Base-by-base conservation (phyloP, 176 grass and related monocot species). In the Hsuehochloa calcarea region DNA sequence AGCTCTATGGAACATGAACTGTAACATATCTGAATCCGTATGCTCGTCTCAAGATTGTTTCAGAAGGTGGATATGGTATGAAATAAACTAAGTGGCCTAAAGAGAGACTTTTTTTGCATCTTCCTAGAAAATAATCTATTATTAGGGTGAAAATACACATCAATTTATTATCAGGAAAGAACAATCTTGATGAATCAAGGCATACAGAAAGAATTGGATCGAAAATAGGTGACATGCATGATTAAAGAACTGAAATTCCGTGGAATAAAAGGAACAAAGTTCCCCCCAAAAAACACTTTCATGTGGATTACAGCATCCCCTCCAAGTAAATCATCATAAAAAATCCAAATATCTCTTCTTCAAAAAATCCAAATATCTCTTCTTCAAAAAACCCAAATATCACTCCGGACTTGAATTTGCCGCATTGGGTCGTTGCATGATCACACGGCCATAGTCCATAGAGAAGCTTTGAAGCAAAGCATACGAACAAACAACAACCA, bases 281-380 rank as follows among this genome's bases (percentile, higher is more conserved):
- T 3, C 13, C 64, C 8, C 14, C 38, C 6, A 51, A 34, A 58
- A 20, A 22, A 5, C 23, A 5, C 1, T 86, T 39, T 20, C 67
- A 9, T 58, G 29, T 46, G 4, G 6, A 70, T 71, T 55, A 22
- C 44, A 70, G 10, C 23, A 43, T n/a, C 56, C 22, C 16, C 31
- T 20, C 7, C 1, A 37, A 68, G 62, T 2, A 70, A 76, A 76
- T 10, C 50, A 80, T 58, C 47, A 17, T 29, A 39, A 77, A 43
- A 82, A 82, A 90, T 74, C 79, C 16, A 90, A 52, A 66, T 22
- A 70, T 8, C 8, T 56, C 54, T 56, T 56, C 43, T 45, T 10
- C 0, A 45, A 45, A 45, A 0, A 43, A 43, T 10, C 1, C 8
- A 43, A 43, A 43, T 9, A 9, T 43, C 8, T 43, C 41, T 43